These are phyloP conservation scores for maize (Zea mays) DNA, from an alignment of 176 grass and related monocot genomes.

Conservation along the genomic window Zm-B73-REFERENCE-NAM-5.0 NC_050101.1:19635001-19635500, in stretches of 20 bases:
- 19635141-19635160: not conserved
- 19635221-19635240: not conserved
- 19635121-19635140: not conserved
- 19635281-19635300: constrained; percentile 76
- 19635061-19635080: not conserved
- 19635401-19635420: not conserved
- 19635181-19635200: not conserved
- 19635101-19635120: not conserved
- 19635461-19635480: too few relatives aligned
- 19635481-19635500: too few relatives aligned
- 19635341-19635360: constrained; percentile 91
- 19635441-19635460: too few relatives aligned
- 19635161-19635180: not conserved
- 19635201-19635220: not conserved
- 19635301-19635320: constrained; percentile 79
- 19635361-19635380: constrained; percentile 69
- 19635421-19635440: too few relatives aligned
- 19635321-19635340: constrained; percentile 81
- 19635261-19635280: constrained; percentile 99
- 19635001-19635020: too few relatives aligned
- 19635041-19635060: too few relatives aligned
- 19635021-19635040: too few relatives aligned
- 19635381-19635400: not conserved
- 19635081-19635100: not conserved
- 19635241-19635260: constrained; percentile 40